Conservation (phyloP, 441 rosid species). For the Flueggea neowawraea region DNA sequence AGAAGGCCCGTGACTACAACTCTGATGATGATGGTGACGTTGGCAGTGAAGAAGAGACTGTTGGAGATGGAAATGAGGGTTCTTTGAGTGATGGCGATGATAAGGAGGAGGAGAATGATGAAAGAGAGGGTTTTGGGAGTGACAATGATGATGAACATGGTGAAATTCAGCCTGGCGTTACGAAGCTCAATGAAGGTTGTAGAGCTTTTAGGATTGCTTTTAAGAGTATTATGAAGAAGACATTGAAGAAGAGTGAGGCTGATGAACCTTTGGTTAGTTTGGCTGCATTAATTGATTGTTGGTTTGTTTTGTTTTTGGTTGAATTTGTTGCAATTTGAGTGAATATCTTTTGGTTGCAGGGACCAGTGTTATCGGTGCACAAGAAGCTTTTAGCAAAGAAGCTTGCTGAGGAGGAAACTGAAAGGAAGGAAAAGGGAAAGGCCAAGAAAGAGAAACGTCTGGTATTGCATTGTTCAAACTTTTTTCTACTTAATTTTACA, state of each 20-base stretch:
- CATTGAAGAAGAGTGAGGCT: slow-evolving; percentile 50
- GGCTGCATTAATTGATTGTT: slow-evolving; percentile 1
- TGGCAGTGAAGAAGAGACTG: slow-evolving; percentile 27
- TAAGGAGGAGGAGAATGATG: slow-evolving; percentile 10
- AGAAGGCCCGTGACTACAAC: slow-evolving; percentile 83
- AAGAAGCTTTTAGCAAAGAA: slow-evolving; percentile 85
- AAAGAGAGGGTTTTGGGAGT: slow-evolving; percentile 22
- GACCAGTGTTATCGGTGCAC: slow-evolving; percentile 86
- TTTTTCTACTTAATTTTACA: too few species aligned
- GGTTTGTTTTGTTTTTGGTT: not conserved
- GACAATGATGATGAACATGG: slow-evolving; percentile 33
- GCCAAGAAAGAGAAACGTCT: slow-evolving; percentile 76
- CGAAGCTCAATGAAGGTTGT: slow-evolving; percentile 65
- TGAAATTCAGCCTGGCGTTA: slow-evolving; percentile 59
- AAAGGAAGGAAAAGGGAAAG: slow-evolving; percentile 67
- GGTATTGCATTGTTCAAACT: slow-evolving; percentile 32
- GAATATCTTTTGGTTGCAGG: slow-evolving; percentile 39
- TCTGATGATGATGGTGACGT: slow-evolving; percentile 47
- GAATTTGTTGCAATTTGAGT: not conserved
- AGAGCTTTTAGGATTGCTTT: slow-evolving; percentile 76
- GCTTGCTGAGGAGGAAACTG: slow-evolving; percentile 84
- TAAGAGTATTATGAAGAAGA: slow-evolving; percentile 60
- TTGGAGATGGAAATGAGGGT: slow-evolving; percentile 18
- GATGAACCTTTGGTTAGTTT: slow-evolving; percentile 62
- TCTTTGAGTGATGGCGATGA: slow-evolving; percentile 21